These are phyloP conservation scores for Hirsutella rhossiliensis DNA, from an alignment of 2,329 filamentous ascomycete genomes.

Conservation along the genomic window DNA sequence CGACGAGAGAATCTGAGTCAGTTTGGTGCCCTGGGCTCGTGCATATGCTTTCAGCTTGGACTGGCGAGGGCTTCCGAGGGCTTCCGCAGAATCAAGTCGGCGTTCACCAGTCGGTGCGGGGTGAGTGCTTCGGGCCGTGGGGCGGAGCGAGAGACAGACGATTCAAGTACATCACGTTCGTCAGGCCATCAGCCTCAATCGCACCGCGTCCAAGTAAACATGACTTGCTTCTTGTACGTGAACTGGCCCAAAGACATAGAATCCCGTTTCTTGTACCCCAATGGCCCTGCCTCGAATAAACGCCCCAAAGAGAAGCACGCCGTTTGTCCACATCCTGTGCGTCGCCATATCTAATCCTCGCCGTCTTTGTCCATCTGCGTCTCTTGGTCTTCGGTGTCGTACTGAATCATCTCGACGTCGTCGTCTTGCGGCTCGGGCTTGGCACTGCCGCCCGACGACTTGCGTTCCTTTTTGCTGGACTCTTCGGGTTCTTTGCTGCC, in stretches of 20 bases:
- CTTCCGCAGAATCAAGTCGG: too few species aligned
- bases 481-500: slow-evolving; percentile 11
- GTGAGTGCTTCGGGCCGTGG: too few species aligned
- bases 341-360: slow-evolving; percentile 13
- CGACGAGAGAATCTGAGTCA: too few species aligned
- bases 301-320: neutral
- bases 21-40: neutral
- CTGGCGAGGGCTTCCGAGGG: too few species aligned
- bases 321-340: neutral
- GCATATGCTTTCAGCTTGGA: neutral
- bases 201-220: neutral
- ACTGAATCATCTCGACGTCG: slow-evolving; percentile 36
- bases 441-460: slow-evolving; percentile 6
- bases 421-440: slow-evolving; percentile 28
- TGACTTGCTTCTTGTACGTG: neutral
- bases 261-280: neutral
- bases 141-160: too few species aligned
- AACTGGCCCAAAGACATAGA: neutral
- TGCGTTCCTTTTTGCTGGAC: slow-evolving; percentile 6
- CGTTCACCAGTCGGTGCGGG: too few species aligned
- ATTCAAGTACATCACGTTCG: too few species aligned
- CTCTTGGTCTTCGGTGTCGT: slow-evolving; percentile 30
- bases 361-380: slow-evolving; percentile 21
- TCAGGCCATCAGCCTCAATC: neutral
- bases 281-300: neutral